Percentiles rank a stretch among this genome's conserved stretches.
Conservation (phyloP, 2,329 filamentous ascomycete genomes). For the Epichloe uncinata region DNA sequence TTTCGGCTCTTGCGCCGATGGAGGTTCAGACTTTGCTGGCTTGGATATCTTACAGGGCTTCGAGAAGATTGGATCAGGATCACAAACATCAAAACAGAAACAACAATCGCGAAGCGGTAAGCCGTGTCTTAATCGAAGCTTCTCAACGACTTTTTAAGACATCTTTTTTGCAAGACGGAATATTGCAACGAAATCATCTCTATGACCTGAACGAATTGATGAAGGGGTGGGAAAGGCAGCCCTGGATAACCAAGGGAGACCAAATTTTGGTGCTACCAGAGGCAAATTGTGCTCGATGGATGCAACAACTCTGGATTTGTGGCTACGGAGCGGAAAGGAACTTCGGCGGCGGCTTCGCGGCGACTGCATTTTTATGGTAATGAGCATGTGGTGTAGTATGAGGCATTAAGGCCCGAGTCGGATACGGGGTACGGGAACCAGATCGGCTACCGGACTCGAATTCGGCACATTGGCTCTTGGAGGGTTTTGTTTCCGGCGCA, state of each 20-base stretch:
- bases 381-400: constrained; percentile 9
- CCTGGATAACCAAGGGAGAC: not conserved
- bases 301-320: not conserved
- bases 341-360: constrained; percentile 16
- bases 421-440: not conserved
- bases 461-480: not conserved
- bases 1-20: constrained; percentile 29
- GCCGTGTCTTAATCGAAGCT: constrained; percentile 18
- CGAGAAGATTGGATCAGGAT: constrained; percentile 52
- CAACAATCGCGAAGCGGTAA: constrained; percentile 17
- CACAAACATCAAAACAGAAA: constrained; percentile 16
- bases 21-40: constrained; percentile 42
- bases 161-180: not conserved
- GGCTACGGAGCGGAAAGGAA: not conserved
- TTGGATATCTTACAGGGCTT: constrained; percentile 66
- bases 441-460: not conserved
- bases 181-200: constrained; percentile 5
- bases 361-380: constrained; percentile 15
- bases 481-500: not conserved
- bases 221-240: constrained; percentile 2
- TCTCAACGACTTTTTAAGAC: constrained; percentile 19
- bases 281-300: not conserved
- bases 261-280: not conserved
- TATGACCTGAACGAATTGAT: constrained; percentile 11
- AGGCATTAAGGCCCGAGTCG: not conserved